Evolutionary conservation across 768 basidiomycete genomes (phyloP), one percentile per base, ranked within the genome.

Genomic region (Amylocystis lapponica): DNA sequence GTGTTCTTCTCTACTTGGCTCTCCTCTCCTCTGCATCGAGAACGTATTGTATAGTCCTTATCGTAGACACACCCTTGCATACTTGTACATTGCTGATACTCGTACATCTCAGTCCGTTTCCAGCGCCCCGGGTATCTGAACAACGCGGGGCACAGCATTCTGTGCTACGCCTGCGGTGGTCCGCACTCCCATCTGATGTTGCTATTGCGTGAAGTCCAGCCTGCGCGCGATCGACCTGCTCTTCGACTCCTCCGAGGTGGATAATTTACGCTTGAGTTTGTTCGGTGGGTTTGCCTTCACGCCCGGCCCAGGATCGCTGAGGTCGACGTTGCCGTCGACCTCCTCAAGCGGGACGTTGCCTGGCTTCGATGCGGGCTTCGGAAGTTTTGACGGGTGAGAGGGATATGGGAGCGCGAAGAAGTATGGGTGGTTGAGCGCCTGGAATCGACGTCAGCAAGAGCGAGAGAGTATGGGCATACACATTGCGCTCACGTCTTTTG

Each of bases 371-470:
- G 54, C 49, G 43, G 79, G 65, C 76, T 94, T 90, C 0, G 96
- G 96, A 1, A 99, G 75, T 55, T 89, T 86, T 7, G 81, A 83
- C 0, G 92, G 92, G 50, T 88, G 85, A 0, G 93, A 84, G 0
- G 96, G 93, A 52, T 86, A 80, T 7, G 93, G 93, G 3, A 86
- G 69, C 10, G 86, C 78, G 31, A 78, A 77, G 70, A 98, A 97
- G 63, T 95, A 98, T 3, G 86, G 68, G 56, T 98, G 93, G 36
- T 74, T 62, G 13, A 99, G 78, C 8, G 91, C 88, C 91, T 95
- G 34, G 4, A 25, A 16, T 36, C 21, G 26, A n/a, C 16, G 13
- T n/a, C 10, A 16, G 22, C 39, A 41, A 26, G 12, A 16, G 34
- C n/a, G n/a, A 10, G 39, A 31, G 26, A 43, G 20, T 26, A 20